phyloP scores from a whole-genome alignment of 2,329 filamentous ascomycete species.

The Penicillium sp. region DNA sequence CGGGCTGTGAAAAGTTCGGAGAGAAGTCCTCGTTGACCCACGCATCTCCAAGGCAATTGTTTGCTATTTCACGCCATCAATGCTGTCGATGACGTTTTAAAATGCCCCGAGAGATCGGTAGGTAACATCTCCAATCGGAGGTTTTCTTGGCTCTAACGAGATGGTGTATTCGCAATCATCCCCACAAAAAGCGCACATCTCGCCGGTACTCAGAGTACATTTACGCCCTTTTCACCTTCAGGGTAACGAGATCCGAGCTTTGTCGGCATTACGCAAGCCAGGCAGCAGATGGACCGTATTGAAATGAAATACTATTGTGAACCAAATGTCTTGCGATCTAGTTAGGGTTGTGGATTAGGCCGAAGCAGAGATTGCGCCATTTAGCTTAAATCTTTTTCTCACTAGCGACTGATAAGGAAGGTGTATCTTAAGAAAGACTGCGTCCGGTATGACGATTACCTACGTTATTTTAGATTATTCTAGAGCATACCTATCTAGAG shows the following conservation, averaged over 20 bases:
- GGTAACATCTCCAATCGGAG: background rate
- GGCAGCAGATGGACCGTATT: no score
- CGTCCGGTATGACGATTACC: no score
- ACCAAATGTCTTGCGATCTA: no score
- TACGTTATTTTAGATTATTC: no score
- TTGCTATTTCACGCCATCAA: conserved; percentile 19
- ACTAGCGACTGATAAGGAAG: no score
- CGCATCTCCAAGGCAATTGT: background rate
- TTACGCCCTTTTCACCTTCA: background rate
- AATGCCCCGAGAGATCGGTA: background rate
- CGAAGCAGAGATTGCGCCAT: no score
- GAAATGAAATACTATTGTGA: no score
- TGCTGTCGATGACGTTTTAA: background rate
- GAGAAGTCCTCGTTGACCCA: background rate
- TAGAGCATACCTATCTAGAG: no score
- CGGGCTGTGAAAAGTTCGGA: background rate
- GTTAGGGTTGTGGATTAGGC: no score
- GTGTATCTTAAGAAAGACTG: no score
- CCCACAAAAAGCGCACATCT: conserved; percentile 18
- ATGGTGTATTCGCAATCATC: conserved; percentile 26
- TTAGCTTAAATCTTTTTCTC: no score
- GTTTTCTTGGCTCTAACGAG: background rate
- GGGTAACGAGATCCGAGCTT: background rate
- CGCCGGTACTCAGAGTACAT: background rate
- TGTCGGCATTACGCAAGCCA: no score